These are phyloP conservation scores for Platanthera guangdongensis DNA, from an alignment of 106 monocot genomes.

Conservation along the genomic window DNA sequence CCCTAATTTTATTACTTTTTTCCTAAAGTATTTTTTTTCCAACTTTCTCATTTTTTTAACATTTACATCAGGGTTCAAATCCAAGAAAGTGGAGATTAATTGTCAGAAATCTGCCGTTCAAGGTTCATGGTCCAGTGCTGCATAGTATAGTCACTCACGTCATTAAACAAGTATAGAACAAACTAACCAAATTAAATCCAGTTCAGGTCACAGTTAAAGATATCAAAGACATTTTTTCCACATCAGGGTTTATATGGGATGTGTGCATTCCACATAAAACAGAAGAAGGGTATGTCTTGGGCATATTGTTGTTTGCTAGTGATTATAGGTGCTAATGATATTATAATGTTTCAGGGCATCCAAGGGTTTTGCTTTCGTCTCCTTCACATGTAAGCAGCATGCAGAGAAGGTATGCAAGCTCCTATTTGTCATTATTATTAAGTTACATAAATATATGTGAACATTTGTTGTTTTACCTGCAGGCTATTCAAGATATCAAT, in stretches of 20 bases:
- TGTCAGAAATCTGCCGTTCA: conserved; percentile 91
- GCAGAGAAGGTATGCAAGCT: conserved; percentile 63
- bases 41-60: not conserved
- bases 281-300: conserved; percentile 56
- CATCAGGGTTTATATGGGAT: conserved; percentile 88
- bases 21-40: not conserved
- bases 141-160: not conserved
- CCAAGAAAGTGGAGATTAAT: conserved; percentile 90
- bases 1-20: not conserved
- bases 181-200: not conserved
- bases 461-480: conserved; percentile 7
- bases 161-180: not conserved
- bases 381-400: conserved; percentile 84
- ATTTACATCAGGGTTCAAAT: conserved; percentile 68
- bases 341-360: conserved; percentile 45
- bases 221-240: conserved; percentile 56
- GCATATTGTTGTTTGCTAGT: not conserved
- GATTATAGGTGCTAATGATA: not conserved
- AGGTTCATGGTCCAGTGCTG: conserved; percentile 34
- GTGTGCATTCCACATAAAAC: conserved; percentile 65
- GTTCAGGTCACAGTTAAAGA: conserved; percentile 68
- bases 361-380: conserved; percentile 97
- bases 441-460: not conserved
- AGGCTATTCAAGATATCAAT: conserved; percentile 86
- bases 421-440: conserved; percentile 14